phyloP scores from a whole-genome alignment of 345 rosid species.

The Punica granatum region DNA sequence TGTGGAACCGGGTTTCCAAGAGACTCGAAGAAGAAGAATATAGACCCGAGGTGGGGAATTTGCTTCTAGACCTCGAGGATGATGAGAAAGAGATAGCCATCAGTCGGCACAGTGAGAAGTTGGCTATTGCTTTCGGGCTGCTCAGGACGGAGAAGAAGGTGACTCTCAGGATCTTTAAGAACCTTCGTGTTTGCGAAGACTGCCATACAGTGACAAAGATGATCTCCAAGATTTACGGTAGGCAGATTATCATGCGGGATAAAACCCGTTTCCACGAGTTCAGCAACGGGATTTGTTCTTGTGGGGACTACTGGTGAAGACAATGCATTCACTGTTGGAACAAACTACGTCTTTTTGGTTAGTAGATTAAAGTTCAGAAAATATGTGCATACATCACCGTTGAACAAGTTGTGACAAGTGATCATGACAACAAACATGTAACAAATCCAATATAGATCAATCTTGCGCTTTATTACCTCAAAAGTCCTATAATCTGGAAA shows the following conservation, averaged over 20 bases:
- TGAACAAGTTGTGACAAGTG: not conserved
- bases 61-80: slow-evolving; percentile 35
- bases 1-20: slow-evolving; percentile 32
- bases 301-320: slow-evolving; percentile 54
- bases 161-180: slow-evolving; percentile 42
- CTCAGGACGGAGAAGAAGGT: slow-evolving; percentile 41
- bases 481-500: not conserved
- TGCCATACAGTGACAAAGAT: slow-evolving; percentile 49
- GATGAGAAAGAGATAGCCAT: slow-evolving; percentile 44
- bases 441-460: not conserved
- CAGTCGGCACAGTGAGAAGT: slow-evolving; percentile 59
- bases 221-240: slow-evolving; percentile 42
- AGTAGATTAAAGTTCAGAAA: too few species aligned
- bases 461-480: not conserved
- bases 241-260: slow-evolving; percentile 54
- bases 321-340: not conserved
- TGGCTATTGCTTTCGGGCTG: slow-evolving; percentile 54
- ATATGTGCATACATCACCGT: not conserved
- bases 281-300: slow-evolving; percentile 42
- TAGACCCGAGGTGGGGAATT: slow-evolving; percentile 29
- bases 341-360: too few species aligned
- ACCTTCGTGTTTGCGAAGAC: slow-evolving; percentile 58
- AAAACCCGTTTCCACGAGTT: slow-evolving; percentile 53
- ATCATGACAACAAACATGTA: too few species aligned
- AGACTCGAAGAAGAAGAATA: slow-evolving; percentile 38